Conservation (phyloP, 192 early-diverging fungal genomes). For the Chytriomyces sp. region DNA sequence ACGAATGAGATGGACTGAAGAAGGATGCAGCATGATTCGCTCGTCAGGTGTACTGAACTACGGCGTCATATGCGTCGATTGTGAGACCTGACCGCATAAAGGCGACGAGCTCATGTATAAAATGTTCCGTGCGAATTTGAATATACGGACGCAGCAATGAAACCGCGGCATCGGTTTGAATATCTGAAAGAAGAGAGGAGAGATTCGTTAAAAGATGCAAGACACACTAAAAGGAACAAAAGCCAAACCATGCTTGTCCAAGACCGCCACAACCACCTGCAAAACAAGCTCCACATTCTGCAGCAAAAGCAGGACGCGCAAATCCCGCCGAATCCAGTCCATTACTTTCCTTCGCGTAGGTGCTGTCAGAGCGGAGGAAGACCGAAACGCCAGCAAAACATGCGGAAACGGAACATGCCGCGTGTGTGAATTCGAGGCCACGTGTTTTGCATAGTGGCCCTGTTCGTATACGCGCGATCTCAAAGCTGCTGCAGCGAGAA, state of each 20-base stretch:
- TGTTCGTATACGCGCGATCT: constrained; percentile 34
- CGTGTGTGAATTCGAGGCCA: constrained; percentile 24
- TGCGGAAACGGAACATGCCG: constrained; percentile 25
- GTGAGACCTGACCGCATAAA: constrained; percentile 45
- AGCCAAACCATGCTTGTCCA: constrained; percentile 14
- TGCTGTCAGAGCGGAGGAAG: constrained; percentile 17
- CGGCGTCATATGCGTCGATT: constrained; percentile 43
- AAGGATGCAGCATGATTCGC: neutral
- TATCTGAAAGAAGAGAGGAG: neutral
- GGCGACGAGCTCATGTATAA: constrained; percentile 50
- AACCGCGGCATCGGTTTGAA: constrained; percentile 43
- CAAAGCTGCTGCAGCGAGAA: constrained; percentile 7
- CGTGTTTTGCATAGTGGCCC: constrained; percentile 36
- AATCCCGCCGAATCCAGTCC: constrained; percentile 47
- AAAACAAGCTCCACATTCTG: constrained; percentile 42
- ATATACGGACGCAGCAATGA: constrained; percentile 40
- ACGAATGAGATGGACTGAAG: neutral
- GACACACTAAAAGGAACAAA: neutral
- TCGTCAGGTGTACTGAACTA: constrained; percentile 32
- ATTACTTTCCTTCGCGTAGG: constrained; percentile 13
- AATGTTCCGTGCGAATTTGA: constrained; percentile 42
- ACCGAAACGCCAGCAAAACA: neutral
- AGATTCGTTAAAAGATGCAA: neutral
- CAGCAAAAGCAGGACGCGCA: constrained; percentile 34
- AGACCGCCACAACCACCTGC: constrained; percentile 39